Conservation (phyloP, 1,139 yeast species). For the Meyerozyma sp. region DNA sequence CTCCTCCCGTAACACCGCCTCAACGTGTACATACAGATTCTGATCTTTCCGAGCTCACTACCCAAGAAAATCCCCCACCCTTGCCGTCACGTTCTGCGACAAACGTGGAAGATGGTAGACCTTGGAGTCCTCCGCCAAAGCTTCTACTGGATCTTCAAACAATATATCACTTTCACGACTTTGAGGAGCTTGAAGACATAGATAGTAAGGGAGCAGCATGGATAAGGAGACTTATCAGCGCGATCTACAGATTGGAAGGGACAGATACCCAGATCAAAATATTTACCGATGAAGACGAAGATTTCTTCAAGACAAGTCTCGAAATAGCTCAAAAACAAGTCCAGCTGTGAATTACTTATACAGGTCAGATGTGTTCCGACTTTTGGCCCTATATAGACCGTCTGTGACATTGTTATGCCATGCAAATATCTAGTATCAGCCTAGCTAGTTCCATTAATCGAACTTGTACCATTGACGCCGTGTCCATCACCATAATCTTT, state of each 20-base stretch:
- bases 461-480: background rate
- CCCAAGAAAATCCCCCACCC: conserved; percentile 7
- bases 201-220: conserved; percentile 48
- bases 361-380: background rate
- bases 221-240: conserved; percentile 38
- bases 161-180: conserved; percentile 22
- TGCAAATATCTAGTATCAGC: conserved; percentile 1
- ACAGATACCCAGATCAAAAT: conserved; percentile 29
- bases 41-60: background rate
- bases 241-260: conserved; percentile 34
- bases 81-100: conserved; percentile 9
- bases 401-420: background rate
- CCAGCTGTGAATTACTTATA: conserved; percentile 1
- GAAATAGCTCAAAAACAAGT: conserved; percentile 1
- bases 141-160: conserved; percentile 12
- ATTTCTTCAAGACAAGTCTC: conserved; percentile 19
- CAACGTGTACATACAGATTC: background rate
- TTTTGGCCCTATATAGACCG: background rate
- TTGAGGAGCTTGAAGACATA: conserved; percentile 31
- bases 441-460: background rate
- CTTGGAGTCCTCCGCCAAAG: conserved; percentile 7
- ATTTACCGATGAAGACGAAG: conserved; percentile 33
- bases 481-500: conserved; percentile 58
- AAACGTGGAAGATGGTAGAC: conserved; percentile 12
- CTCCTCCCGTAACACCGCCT: background rate